These are phyloP conservation scores for Drosera spatulata DNA, from an alignment of 179 eudicot species.

Conservation along the genomic window DNA sequence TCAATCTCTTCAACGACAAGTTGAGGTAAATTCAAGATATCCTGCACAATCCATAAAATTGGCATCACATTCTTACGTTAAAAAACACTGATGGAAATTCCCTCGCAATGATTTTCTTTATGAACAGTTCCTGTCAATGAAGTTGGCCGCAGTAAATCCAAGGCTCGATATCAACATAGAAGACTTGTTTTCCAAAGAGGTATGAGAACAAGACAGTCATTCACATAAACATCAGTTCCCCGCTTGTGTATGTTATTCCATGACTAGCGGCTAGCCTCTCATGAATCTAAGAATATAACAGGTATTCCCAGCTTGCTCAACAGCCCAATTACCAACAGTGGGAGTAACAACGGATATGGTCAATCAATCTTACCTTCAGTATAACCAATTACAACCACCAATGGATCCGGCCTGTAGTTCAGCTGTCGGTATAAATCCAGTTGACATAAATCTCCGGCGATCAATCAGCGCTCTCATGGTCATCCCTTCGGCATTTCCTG, in stretches of 20 bases:
- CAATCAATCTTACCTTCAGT: conserved; percentile 38
- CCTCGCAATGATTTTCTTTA: neutral
- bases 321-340: conserved; percentile 34
- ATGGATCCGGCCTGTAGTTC: conserved; percentile 32
- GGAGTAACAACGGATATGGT: conserved; percentile 39
- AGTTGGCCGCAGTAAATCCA: conserved; percentile 71
- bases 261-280: neutral
- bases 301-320: conserved; percentile 48
- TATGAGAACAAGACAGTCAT: conserved; percentile 7
- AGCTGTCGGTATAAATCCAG: conserved; percentile 23
- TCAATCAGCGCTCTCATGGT: conserved; percentile 50
- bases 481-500: conserved; percentile 40
- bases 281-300: conserved; percentile 10
- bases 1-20: conserved; percentile 95
- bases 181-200: conserved; percentile 61
- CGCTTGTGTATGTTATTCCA: neutral
- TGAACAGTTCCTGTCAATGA: conserved; percentile 85
- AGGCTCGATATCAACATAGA: conserved; percentile 66
- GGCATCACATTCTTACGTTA: neutral
- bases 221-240: neutral
- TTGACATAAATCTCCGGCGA: conserved; percentile 39
- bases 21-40: conserved; percentile 45
- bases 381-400: conserved; percentile 33
- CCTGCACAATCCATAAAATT: neutral
- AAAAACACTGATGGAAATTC: neutral